A percentile compares a stretch with the other conserved stretches of the same genome.
Evolutionary conservation across 306 rosid species (phyloP).

Genomic region (Prunus mume): DNA sequence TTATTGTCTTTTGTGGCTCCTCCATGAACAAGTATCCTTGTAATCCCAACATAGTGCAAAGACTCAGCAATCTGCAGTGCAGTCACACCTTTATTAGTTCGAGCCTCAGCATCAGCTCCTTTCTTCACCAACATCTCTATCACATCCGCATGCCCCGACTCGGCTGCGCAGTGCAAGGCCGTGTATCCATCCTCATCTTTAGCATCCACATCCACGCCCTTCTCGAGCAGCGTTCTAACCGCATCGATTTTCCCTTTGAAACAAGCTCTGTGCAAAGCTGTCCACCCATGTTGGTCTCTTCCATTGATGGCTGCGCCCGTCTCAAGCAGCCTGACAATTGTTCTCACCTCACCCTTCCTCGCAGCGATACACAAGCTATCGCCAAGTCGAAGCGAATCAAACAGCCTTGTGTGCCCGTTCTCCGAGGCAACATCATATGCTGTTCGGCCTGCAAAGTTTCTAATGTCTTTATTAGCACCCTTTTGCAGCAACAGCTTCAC

Average conservation of each 20-base stretch:
- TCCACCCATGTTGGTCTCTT: constrained; percentile 81
- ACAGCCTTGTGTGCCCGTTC: constrained; percentile 55
- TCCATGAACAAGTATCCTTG: constrained; percentile 63
- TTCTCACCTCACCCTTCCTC: constrained; percentile 64
- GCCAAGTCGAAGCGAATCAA: constrained; percentile 58
- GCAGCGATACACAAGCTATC: constrained; percentile 61
- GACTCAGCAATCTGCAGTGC: constrained; percentile 70
- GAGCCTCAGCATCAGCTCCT: constrained; percentile 65
- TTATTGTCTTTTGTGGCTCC: constrained; percentile 38
- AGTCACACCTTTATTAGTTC: constrained; percentile 67
- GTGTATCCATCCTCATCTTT: constrained; percentile 84
- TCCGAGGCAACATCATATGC: constrained; percentile 64
- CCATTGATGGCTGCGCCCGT: constrained; percentile 60
- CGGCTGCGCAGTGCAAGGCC: constrained; percentile 69
- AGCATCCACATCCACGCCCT: constrained; percentile 61
- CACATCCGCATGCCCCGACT: constrained; percentile 63
- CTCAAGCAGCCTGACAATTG: constrained; percentile 50
- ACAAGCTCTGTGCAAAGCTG: constrained; percentile 69
- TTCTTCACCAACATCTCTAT: constrained; percentile 67
- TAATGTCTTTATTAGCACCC: constrained; percentile 60
- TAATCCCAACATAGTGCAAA: constrained; percentile 54
- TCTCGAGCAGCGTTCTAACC: constrained; percentile 45
- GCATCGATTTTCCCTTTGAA: constrained; percentile 63
- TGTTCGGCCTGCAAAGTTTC: constrained; percentile 49
- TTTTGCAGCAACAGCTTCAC: constrained; percentile 66